These are phyloP conservation scores for Rubia occidens DNA, from an alignment of 305 asterid genomes.

Conservation along the genomic window DNA sequence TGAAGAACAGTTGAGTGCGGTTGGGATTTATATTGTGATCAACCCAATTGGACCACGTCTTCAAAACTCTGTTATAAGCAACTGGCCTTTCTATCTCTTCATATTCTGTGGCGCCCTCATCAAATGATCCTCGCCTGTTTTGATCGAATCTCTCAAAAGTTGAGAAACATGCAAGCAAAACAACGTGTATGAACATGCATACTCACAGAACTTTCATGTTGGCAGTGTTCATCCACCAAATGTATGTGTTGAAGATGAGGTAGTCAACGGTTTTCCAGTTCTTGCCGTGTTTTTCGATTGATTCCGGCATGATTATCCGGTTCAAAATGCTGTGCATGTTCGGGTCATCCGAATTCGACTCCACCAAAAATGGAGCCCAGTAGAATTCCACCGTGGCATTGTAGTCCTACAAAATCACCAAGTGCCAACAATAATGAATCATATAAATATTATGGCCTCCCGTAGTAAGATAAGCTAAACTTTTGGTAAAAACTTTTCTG, in stretches of 20 bases:
- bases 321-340: constrained; percentile 78
- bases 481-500: too few relatives aligned
- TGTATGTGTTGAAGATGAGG: constrained; percentile 79
- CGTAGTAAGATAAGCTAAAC: too few relatives aligned
- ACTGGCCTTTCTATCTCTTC: constrained; percentile 69
- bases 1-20: constrained; percentile 62
- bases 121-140: constrained; percentile 74
- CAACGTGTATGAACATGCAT: neutral
- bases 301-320: constrained; percentile 74
- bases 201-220: constrained; percentile 84
- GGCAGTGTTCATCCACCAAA: constrained; percentile 98
- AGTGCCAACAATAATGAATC: neutral
- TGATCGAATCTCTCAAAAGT: neutral
- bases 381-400: constrained; percentile 85
- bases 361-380: constrained; percentile 90
- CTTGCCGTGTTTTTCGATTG: constrained; percentile 74
- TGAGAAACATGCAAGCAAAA: neutral
- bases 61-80: constrained; percentile 65
- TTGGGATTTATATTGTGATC: constrained; percentile 55
- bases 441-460: too few relatives aligned
- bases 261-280: constrained; percentile 81
- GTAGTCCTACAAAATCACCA: constrained; percentile 48
- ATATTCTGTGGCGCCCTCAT: constrained; percentile 57
- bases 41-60: constrained; percentile 88
- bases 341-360: constrained; percentile 91